phyloP scores from a whole-genome alignment of 805 yeast species.

The Metschnikowia matae region DNA sequence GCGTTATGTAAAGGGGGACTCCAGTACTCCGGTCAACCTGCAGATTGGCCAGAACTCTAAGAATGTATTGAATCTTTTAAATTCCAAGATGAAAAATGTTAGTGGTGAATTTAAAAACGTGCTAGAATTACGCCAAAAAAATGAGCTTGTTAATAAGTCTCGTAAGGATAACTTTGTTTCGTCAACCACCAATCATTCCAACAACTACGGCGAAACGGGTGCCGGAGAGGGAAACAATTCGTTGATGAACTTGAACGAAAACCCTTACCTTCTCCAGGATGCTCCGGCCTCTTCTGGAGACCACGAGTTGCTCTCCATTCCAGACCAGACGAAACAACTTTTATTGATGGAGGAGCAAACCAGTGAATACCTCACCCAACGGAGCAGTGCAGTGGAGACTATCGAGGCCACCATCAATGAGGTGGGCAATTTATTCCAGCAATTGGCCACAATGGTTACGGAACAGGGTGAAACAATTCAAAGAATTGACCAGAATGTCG shows the following conservation, averaged over 20 bases:
- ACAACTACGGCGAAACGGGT: conserved; percentile 28
- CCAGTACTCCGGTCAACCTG: conserved; percentile 43
- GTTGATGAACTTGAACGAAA: conserved; percentile 30
- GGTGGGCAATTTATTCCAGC: conserved; percentile 91
- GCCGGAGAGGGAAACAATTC: conserved; percentile 7
- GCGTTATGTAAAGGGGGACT: conserved; percentile 44
- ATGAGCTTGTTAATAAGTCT: conserved; percentile 73
- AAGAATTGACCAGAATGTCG: conserved; percentile 91
- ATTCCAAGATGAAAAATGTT: conserved; percentile 86
- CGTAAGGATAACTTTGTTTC: conserved; percentile 83
- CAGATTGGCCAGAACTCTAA: conserved; percentile 72
- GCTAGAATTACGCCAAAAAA: conserved; percentile 79
- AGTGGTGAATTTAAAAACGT: conserved; percentile 89
- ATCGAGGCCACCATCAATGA: conserved; percentile 96
- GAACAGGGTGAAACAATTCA: conserved; percentile 97
- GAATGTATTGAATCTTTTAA: conserved; percentile 81
- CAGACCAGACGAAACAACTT: conserved; percentile 77
- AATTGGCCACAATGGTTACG: conserved; percentile 93
- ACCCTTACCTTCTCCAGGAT: conserved; percentile 33
- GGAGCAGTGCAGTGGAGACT: conserved; percentile 89
- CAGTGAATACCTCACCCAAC: conserved; percentile 68
- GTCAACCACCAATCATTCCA: conserved; percentile 32
- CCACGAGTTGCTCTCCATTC: conserved; percentile 59
- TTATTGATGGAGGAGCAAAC: conserved; percentile 81
- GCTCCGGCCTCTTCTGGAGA: conserved; percentile 21